phyloP scores from a whole-genome alignment of 192 early-diverging fungal species.

The Coemansia sp. region DNA sequence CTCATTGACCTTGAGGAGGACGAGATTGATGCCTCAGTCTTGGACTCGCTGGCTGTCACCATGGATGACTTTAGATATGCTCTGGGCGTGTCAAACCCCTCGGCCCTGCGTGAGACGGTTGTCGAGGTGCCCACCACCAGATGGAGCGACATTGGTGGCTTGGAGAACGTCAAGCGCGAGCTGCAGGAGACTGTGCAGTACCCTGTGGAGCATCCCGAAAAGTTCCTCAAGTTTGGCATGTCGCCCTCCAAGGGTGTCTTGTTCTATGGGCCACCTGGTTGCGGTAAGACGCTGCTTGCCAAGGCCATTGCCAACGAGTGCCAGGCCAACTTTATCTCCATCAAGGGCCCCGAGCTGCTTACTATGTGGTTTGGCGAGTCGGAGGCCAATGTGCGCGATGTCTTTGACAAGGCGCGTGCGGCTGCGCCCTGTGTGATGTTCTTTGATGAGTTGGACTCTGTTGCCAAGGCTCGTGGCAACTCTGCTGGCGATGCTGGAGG shows the following conservation, averaged over 20 bases:
- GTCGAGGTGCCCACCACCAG: conserved; percentile 94
- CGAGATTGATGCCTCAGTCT: conserved; percentile 94
- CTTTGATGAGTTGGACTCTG: conserved; percentile 99
- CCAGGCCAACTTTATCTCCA: conserved; percentile 99
- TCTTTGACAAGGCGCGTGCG: conserved; percentile 98
- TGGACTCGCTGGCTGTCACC: conserved; percentile 92
- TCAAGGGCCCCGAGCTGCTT: conserved; percentile 98
- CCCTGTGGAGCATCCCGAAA: conserved; percentile 98
- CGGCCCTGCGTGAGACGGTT: conserved; percentile 97
- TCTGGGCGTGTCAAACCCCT: conserved; percentile 91
- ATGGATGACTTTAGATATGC: conserved; percentile 98
- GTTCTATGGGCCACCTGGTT: conserved; percentile 98
- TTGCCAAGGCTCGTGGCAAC: conserved; percentile 91
- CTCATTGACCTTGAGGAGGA: conserved; percentile 97
- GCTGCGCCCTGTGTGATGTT: conserved; percentile 99
- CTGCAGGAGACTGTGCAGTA: conserved; percentile 99
- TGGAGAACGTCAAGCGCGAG: conserved; percentile 97
- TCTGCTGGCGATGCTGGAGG: conserved; percentile 82
- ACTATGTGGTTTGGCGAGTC: conserved; percentile 99
- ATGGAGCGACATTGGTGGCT: conserved; percentile 97
- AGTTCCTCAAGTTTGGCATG: conserved; percentile 99
- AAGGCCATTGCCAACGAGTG: conserved; percentile 99
- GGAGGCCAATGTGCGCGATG: conserved; percentile 98
- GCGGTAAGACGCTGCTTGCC: conserved; percentile 97
- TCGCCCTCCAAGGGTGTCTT: conserved; percentile 92